Conservation (phyloP, 1,284 basidiomycete genomes). For the Fomitiporia mediterranea region DNA sequence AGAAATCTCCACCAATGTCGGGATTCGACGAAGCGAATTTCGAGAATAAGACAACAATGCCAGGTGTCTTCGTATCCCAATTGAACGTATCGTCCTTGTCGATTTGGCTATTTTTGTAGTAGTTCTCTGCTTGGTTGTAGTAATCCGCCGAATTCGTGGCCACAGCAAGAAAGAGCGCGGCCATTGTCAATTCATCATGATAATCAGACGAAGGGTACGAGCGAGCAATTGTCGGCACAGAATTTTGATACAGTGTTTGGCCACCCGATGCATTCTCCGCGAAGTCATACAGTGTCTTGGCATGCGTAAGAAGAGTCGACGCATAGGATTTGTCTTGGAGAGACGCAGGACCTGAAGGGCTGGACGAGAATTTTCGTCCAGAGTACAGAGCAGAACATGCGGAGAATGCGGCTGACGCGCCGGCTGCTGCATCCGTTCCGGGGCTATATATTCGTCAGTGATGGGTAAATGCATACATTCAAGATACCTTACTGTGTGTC, state of each 20-base stretch:
- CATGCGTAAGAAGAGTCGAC: constrained; percentile 64
- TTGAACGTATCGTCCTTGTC: constrained; percentile 67
- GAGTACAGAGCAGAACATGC: constrained; percentile 80
- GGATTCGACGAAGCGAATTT: constrained; percentile 55
- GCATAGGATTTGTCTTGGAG: constrained; percentile 77
- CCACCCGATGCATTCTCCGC: constrained; percentile 61
- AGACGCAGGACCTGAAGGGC: constrained; percentile 55
- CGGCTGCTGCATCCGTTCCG: constrained; percentile 86
- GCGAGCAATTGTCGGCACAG: constrained; percentile 56
- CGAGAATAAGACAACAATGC: constrained; percentile 68
- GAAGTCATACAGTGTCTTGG: constrained; percentile 67
- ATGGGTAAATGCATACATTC: not conserved
- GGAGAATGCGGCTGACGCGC: constrained; percentile 80
- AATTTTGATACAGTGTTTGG: constrained; percentile 55
- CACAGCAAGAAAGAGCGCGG: constrained; percentile 72
- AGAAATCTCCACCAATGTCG: constrained; percentile 47
- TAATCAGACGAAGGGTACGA: constrained; percentile 74
- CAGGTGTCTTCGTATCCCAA: constrained; percentile 84
- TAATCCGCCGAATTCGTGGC: constrained; percentile 60
- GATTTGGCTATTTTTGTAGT: constrained; percentile 58
- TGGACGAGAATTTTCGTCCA: constrained; percentile 45
- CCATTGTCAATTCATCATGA: constrained; percentile 66
- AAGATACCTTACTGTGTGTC: constrained; percentile 41
- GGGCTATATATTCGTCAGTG: constrained; percentile 40
- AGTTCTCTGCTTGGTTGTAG: constrained; percentile 60